Base-by-base conservation (phyloP, 1,284 basidiomycete genomes). In the Boletus holoroseus region DNA sequence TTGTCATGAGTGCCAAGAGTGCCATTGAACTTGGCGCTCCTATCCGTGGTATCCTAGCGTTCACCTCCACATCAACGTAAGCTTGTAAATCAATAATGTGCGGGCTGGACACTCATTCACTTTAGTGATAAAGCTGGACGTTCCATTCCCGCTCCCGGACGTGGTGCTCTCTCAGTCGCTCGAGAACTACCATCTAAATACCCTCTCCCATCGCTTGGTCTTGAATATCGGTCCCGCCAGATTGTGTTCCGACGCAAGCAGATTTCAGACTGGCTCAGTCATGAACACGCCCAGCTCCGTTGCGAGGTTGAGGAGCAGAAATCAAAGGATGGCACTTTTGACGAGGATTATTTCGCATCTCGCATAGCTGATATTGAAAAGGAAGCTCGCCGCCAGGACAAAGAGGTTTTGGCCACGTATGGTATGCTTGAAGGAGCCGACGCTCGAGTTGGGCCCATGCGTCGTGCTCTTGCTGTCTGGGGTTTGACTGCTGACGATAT, bases 1-100 rank as follows among this genome's bases (percentile, higher is more conserved):
- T 99, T 43, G 79, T 98, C 58, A 99, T 98, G 94, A 93, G 77
- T 59, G 95, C 95, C 18, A 92, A 89, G 76, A 96, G 93, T 15
- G 96, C 96, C 36, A 75, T 99, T 53, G 89, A 96, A 66, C 84
- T 98, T 59, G 96, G 96, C 57, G 85, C 85, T 43, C 90, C 94
- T 27, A 93, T 99, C 62, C 93, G 92, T 64, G 91, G 91, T 64
- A 82, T 99, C 62, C 78, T 99, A 50, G 94, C 85, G 8, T 98
- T 94, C 77, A 96, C 94, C 3, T 94, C 94, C 13, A 99, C 96
- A 13, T 96, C 96, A 44, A 96, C 90, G 83, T 89, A 68, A 69
- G 87, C 75, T 44, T 44, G 55, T 50, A 28, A 50, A 24, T 32
- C 37, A 45, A 32, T 47, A n/a, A 41, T 53, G 34, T 15, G 7